Base-by-base conservation (phyloP, 2,329 filamentous ascomycete genomes). In the Laburnicola sp. region DNA sequence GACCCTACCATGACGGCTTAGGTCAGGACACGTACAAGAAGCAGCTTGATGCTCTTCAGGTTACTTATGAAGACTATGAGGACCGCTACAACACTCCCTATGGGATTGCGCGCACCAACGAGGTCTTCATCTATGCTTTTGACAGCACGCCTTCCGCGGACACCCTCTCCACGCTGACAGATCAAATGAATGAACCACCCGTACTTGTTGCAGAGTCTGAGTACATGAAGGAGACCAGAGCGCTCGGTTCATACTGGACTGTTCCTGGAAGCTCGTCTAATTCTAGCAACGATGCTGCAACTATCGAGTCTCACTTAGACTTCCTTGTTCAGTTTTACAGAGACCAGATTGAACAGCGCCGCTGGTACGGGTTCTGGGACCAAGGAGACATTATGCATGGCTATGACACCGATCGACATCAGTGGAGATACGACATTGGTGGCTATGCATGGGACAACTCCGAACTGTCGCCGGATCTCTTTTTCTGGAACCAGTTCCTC, bases 391-490 rank as follows among this genome's bases (percentile, higher is more conserved):
- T 86, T 35, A 82, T 83, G 75, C 84, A 86, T 58, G 81, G 82
- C 0, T 86, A 86, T 53, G 83, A 86, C 45, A 56, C 64, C 0
- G 78, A 85, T 62, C 74, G 83, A 3, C 83, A 86, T 54, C 75
- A 74, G 0, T 86, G 84, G 84, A 76, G 82, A 1, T 86, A 86
- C 49, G 84, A 86, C 39, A 66, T 86, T 16, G 84, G 84, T 3
- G 84, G 84, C 0, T 86, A 82, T 51, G 83, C 82, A 0, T 86
- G 84, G 84, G 83, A 86, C 42, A 86, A 86, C 60, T 83, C 80
- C 0, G 83, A 86, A 62, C 74, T 86, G 0, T 86, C 83, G 0
- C 81, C 84, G 0, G 83, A 86, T 57, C 66, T 86, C 2, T 86
- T 81, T 70, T 79, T 86, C 58, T 86, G 84, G 84, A 78, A 77